These are phyloP conservation scores for Primulina eburnea DNA, from an alignment of 257 asterid species.

Conservation along the genomic window DNA sequence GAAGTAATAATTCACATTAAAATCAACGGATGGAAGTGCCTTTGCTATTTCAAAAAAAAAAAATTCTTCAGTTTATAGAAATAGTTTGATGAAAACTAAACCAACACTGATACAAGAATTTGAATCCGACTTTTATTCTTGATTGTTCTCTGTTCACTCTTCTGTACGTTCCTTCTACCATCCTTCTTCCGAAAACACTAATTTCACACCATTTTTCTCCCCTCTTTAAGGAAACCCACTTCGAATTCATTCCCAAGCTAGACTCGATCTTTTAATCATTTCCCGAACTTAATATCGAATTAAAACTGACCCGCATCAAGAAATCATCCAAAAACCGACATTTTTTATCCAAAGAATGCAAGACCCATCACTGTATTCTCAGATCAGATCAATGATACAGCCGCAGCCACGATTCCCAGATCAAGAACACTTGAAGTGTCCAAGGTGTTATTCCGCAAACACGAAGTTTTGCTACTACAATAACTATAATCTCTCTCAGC, in stretches of 20 bases:
- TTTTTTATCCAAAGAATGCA: slow-evolving; percentile 46
- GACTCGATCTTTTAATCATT: slow-evolving; percentile 8
- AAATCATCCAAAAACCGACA: slow-evolving; percentile 12
- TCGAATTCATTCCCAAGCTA: not conserved
- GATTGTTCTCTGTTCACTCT: too few species aligned
- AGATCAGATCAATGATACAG: slow-evolving; percentile 44
- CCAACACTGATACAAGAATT: too few species aligned
- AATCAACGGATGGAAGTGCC: too few species aligned
- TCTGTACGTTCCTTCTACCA: too few species aligned
- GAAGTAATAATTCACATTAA: too few species aligned
- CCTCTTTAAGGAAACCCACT: not conserved
- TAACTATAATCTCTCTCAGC: slow-evolving; percentile 95
- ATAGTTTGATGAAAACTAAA: too few species aligned
- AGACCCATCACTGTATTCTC: slow-evolving; percentile 69
- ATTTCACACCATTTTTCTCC: slow-evolving; percentile 9
- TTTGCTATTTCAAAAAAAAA: too few species aligned
- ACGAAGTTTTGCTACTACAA: slow-evolving; percentile 91
- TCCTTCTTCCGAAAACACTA: not conserved
- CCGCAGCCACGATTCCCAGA: slow-evolving; percentile 60
- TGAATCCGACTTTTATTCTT: too few species aligned
- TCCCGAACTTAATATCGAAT: not conserved
- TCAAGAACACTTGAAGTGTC: slow-evolving; percentile 81
- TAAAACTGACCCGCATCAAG: slow-evolving; percentile 18
- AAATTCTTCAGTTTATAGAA: too few species aligned
- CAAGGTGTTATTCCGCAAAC: slow-evolving; percentile 79